Evolutionary conservation across 768 basidiomycete species (phyloP).

Genomic region (Mycena polygramma): DNA sequence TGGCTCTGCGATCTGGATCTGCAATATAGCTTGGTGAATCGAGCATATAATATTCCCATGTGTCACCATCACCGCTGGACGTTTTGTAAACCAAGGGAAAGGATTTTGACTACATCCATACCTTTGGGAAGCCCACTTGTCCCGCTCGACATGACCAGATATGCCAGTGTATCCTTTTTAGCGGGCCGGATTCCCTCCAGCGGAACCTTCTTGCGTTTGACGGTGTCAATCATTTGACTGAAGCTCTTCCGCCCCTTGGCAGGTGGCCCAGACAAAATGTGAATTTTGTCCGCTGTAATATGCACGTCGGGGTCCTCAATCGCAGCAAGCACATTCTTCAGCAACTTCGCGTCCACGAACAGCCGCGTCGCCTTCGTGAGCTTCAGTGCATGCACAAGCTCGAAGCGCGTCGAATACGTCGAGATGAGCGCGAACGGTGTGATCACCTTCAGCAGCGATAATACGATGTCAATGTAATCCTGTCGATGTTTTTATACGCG

Average conservation of each 20-base stretch:
- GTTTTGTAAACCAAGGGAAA: background rate
- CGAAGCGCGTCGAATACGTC: constrained; percentile 67
- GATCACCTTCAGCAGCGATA: constrained; percentile 61
- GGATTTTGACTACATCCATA: constrained; percentile 33
- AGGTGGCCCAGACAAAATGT: constrained; percentile 59
- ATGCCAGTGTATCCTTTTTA: constrained; percentile 68
- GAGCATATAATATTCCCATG: constrained; percentile 72
- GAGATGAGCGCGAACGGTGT: constrained; percentile 69
- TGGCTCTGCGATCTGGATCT: constrained; percentile 46
- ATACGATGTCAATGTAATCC: constrained; percentile 69
- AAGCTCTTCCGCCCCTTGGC: constrained; percentile 58
- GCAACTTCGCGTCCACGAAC: constrained; percentile 64
- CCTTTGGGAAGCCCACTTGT: constrained; percentile 85
- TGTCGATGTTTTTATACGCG: constrained; percentile 38
- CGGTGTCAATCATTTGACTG: constrained; percentile 57
- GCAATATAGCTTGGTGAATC: constrained; percentile 52
- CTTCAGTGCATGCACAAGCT: constrained; percentile 64
- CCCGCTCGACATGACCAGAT: constrained; percentile 83
- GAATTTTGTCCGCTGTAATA: constrained; percentile 59
- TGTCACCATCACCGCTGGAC: constrained; percentile 76
- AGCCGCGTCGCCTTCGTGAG: constrained; percentile 63
- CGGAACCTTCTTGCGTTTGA: constrained; percentile 53
- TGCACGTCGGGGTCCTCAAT: constrained; percentile 45
- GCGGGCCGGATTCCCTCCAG: constrained; percentile 60
- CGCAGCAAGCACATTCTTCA: constrained; percentile 41